Evolutionary conservation across 768 basidiomycete genomes (phyloP).

Genomic region (Dentipellis sp.): DNA sequence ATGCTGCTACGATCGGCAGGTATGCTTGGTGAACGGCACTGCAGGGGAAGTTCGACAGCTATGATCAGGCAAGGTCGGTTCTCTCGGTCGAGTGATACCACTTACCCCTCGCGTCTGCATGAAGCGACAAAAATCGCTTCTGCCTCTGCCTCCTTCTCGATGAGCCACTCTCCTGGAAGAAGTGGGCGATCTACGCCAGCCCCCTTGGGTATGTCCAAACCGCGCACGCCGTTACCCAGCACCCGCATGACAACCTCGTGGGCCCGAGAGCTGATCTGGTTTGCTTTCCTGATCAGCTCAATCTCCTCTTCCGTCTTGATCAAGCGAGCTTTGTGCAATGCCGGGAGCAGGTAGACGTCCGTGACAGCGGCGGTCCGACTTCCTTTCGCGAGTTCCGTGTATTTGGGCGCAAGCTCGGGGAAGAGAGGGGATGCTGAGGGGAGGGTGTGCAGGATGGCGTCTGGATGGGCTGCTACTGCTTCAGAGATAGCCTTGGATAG

Average conservation of each 20-base stretch:
- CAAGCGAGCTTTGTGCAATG: conserved; percentile 74
- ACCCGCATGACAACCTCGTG: conserved; percentile 92
- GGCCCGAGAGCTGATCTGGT: conserved; percentile 79
- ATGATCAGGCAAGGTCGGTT: neutral
- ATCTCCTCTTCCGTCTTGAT: conserved; percentile 74
- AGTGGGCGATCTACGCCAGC: conserved; percentile 35
- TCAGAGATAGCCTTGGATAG: conserved; percentile 39
- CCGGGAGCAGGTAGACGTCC: conserved; percentile 59
- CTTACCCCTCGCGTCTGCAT: conserved; percentile 81
- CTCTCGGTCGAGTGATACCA: neutral
- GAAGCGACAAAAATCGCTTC: conserved; percentile 91
- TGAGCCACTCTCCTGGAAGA: conserved; percentile 77
- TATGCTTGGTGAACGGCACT: conserved; percentile 87
- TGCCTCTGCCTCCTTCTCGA: conserved; percentile 88
- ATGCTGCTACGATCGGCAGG: conserved; percentile 85
- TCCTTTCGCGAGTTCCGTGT: conserved; percentile 27
- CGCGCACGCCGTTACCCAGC: conserved; percentile 64
- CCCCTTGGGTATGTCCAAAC: conserved; percentile 33
- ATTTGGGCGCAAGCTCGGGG: conserved; percentile 33
- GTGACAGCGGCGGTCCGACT: conserved; percentile 31
- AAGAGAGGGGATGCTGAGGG: conserved; percentile 44
- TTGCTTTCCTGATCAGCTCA: conserved; percentile 65
- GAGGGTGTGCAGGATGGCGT: conserved; percentile 57
- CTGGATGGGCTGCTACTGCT: conserved; percentile 38
- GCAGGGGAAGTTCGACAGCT: neutral